Evolutionary conservation across 225 moss, liverwort and hornwort species (phyloP), one percentile per base, ranked within the genome.

Genomic region (Neckera pumila): DNA sequence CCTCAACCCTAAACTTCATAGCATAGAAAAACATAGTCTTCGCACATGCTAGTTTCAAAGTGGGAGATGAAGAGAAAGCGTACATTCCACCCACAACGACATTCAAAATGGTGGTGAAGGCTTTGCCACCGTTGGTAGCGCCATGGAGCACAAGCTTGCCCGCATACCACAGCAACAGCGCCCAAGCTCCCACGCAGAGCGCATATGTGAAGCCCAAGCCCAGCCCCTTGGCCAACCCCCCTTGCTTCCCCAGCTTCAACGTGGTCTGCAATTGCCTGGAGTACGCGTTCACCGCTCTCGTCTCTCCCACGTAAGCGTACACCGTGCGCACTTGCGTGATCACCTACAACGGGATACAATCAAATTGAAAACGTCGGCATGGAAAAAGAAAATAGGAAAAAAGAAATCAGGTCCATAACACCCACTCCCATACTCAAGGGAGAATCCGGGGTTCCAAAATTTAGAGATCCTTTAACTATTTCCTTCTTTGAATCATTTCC

Each of bases 271-370:
- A 73, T 62, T 95, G 91, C 76, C 58, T 65, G 31, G 91, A 89
- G 84, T 94, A 95, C 18, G 89, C 72, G 22, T 90, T 77, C 66
- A 91, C 90, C 23, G 94, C 93, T 74, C 71, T 89, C 62, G 69
- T 84, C 88, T 95, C 93, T 12, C 95, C 94, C 28, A 90, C 95
- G 42, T 92, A 95, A n/a, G 95, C 95, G 61, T 95, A 93, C 58
- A 96, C 96, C 43, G 90, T 94, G 65, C 96, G 89, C 88, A 96
- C 92, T 82, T 96, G 96, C 53, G 92, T 86, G 74, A 95, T 92
- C 59, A 90, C 91, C 96, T 96, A 83, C 83, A 78, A 59, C 33
- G 53, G 7, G 23, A 66, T 54, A 17, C 81, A 61, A 63, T 40
- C 51, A 73, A 58, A 19, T 69, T 69, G 58, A 58, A 45, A 27